A percentile compares a stretch with the other conserved stretches of the same genome.
Evolutionary conservation across 2,329 filamentous ascomycete species (phyloP).

Genomic region (Conoideocrella luteorostrata): DNA sequence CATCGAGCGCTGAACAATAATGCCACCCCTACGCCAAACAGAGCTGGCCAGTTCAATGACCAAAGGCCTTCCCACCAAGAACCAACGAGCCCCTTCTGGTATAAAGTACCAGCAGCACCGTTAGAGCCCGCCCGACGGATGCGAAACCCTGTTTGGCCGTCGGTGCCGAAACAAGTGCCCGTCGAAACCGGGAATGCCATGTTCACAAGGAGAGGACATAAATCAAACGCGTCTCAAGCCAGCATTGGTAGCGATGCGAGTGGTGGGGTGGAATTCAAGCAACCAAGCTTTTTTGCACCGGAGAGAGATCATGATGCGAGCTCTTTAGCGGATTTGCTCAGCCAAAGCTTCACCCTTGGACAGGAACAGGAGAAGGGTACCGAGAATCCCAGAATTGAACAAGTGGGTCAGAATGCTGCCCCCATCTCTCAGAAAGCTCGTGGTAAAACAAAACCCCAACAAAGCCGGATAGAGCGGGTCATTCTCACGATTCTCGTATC

Average conservation of each 20-base stretch:
- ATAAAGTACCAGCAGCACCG: slow-evolving; percentile 63
- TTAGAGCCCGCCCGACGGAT: slow-evolving; percentile 56
- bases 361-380: slow-evolving; percentile 17
- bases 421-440: too few species aligned
- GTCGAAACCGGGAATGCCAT: slow-evolving; percentile 41
- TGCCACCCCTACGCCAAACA: slow-evolving; percentile 28
- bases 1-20: slow-evolving; percentile 49
- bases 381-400: slow-evolving; percentile 1
- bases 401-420: not conserved
- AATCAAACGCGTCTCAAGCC: slow-evolving; percentile 5
- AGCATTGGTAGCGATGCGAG: slow-evolving; percentile 12
- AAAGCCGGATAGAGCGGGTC: slow-evolving; percentile 13
- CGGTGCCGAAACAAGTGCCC: slow-evolving; percentile 42
- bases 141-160: slow-evolving; percentile 54
- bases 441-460: too few species aligned
- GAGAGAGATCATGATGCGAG: slow-evolving; percentile 30
- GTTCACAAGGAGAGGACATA: slow-evolving; percentile 32
- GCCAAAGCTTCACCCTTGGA: slow-evolving; percentile 35
- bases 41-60: slow-evolving; percentile 35
- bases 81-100: slow-evolving; percentile 54
- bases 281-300: slow-evolving; percentile 55
- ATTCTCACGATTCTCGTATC: slow-evolving; percentile 16
- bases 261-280: slow-evolving; percentile 42
- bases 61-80: slow-evolving; percentile 38
- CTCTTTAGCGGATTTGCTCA: slow-evolving; percentile 37